Conservation (phyloP, 2,329 filamentous ascomycete genomes). For the Teratosphaeriaceae sp. region DNA sequence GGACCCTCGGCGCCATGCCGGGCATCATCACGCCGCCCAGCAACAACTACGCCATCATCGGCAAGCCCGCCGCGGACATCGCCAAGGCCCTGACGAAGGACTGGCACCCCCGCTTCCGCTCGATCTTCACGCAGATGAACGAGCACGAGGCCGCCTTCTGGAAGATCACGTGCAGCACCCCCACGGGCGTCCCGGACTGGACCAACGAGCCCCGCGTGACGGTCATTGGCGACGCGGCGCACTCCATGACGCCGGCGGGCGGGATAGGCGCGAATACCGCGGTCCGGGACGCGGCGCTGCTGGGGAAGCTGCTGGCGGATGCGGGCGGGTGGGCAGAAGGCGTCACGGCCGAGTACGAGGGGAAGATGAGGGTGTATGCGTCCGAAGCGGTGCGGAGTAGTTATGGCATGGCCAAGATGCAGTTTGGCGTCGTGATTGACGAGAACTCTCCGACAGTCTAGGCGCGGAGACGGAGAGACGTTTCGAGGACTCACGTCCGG, state of each 20-base stretch:
- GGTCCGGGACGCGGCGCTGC: conserved; percentile 48
- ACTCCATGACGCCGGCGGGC: conserved; percentile 50
- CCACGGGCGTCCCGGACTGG: conserved; percentile 55
- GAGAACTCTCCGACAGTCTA: conserved; percentile 6
- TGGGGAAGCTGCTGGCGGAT: conserved; percentile 47
- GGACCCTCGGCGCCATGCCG: conserved; percentile 55
- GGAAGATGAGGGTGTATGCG: conserved; percentile 43
- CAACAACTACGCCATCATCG: conserved; percentile 53
- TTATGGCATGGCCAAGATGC: conserved; percentile 41
- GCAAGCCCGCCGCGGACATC: conserved; percentile 50
- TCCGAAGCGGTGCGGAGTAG: conserved; percentile 51
- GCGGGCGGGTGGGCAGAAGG: conserved; percentile 42
- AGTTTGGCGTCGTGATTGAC: conserved; percentile 31
- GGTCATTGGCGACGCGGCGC: conserved; percentile 52
- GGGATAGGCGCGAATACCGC: conserved; percentile 54
- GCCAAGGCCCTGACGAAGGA: conserved; percentile 48
- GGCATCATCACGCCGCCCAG: conserved; percentile 54
- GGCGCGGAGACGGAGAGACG: no score
- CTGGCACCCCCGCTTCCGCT: conserved; percentile 52
- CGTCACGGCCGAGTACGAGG: conserved; percentile 34
- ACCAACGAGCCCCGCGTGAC: conserved; percentile 52
- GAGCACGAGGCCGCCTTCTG: conserved; percentile 55
- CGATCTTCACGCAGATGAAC: conserved; percentile 54
- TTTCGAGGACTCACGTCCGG: no score
- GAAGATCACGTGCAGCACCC: conserved; percentile 59